Evolutionary conservation across 371 early-diverging fungal species (phyloP), one percentile per base, ranked within the genome.

Genomic region (Lichtheimia corymbifera): DNA sequence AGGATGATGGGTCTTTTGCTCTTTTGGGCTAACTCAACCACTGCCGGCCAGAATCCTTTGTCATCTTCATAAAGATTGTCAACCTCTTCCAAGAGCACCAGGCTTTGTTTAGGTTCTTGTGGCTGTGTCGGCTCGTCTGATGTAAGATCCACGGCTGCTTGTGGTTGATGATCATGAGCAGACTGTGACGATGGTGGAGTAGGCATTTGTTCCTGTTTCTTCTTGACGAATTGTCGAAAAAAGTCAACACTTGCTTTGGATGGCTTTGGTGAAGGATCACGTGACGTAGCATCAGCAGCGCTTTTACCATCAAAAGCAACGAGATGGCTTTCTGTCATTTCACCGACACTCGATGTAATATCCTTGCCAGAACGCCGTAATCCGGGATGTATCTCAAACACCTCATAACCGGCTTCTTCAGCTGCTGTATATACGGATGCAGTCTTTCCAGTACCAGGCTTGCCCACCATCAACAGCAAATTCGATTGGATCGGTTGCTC

Each of bases 51-150:
- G 52, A 94, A 88, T 0, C 91, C 90, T 53, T 87, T 87, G 66
- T 95, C 95, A 41, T 89, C 85, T 27, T 93, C 92, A 77, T 88
- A 93, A 3, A 94, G 59, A 5, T 92, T 64, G 67, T 95, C 94
- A 1, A 88, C 90, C 27, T 94, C 91, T 63, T 95, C 95, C 24
- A 95, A 70, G 13, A 95, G 69, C 22, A 95, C 84, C 40, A 94
- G 69, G 53, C 87, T 80, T 59, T 89, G 88, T 50, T 68, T 70
- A 1, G 69, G 58, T 18, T 49, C 20, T 13, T 40, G 47, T 2
- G 35, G 9, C 2, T 6, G 35, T 9, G 35, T 35, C 4, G 35
- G 35, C 35, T 35, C 35, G 3, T 54, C 40, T 50, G 44, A 47
- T 24, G 27, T 49, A 12, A 25, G 20, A n/a, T 50, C 50, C 50